Evolutionary conservation across 1,284 basidiomycete genomes (phyloP).

Genomic region (Entoloma clypeatum): DNA sequence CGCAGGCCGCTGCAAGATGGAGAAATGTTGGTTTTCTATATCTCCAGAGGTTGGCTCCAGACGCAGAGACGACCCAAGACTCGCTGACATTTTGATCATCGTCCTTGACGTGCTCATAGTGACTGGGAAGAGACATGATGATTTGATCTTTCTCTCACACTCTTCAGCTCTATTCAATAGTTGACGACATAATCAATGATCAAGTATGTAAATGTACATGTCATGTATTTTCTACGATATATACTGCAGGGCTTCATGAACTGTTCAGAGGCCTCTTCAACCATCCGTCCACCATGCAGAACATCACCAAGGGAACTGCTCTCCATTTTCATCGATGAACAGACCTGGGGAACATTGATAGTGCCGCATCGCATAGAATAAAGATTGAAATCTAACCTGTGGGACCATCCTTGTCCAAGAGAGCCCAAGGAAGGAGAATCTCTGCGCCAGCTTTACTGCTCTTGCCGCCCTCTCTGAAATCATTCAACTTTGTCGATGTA

Average conservation of each 20-base stretch:
- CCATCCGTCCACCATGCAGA: not conserved
- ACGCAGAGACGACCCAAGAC: too few species aligned
- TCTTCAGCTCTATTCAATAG: not conserved
- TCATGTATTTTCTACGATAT: not conserved
- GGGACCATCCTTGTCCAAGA: conserved; percentile 37
- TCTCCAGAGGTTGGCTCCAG: too few species aligned
- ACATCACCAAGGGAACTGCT: conserved; percentile 32
- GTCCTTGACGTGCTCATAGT: conserved; percentile 5
- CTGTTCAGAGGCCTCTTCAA: not conserved
- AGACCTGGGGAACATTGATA: conserved; percentile 19
- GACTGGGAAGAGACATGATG: conserved; percentile 14
- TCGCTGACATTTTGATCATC: conserved; percentile 1
- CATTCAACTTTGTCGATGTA: conserved; percentile 41
- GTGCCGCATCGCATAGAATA: not conserved
- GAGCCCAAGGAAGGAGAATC: conserved; percentile 33
- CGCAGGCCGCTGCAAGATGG: conserved; percentile 10
- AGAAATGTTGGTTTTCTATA: too few species aligned
- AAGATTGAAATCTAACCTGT: conserved; percentile 27
- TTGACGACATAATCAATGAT: not conserved
- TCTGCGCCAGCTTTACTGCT: conserved; percentile 33
- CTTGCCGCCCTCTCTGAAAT: conserved; percentile 34
- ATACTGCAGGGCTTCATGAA: not conserved
- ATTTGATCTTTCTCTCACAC: not conserved
- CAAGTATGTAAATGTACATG: too few species aligned
- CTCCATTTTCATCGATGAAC: conserved; percentile 32